Evolutionary conservation across 2,329 filamentous ascomycete species (phyloP).

Genomic region (Neofusicoccum cordaticola): DNA sequence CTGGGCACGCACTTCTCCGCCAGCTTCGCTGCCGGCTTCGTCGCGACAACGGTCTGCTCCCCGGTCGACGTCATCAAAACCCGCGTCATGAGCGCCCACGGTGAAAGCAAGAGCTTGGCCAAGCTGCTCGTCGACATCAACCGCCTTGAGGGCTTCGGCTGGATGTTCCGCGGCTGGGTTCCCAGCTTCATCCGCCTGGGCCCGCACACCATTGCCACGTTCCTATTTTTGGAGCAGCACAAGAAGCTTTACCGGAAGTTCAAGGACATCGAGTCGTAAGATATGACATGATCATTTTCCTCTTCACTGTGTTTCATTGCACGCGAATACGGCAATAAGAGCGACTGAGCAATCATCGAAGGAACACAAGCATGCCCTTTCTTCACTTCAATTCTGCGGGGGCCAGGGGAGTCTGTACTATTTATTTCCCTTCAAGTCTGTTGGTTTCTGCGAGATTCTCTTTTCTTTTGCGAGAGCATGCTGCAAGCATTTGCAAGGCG

Average conservation of each 20-base stretch:
- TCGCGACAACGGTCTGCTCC: conserved; percentile 79
- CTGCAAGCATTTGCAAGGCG: conserved; percentile 15
- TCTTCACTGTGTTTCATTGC: background rate
- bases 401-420: background rate
- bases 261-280: conserved; percentile 2
- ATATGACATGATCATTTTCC: background rate
- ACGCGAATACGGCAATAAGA: background rate
- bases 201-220: conserved; percentile 81
- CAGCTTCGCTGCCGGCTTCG: conserved; percentile 74
- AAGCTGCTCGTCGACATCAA: conserved; percentile 66
- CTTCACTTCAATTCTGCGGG: background rate
- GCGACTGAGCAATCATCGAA: background rate
- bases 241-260: conserved; percentile 63
- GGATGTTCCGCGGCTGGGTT: conserved; percentile 90
- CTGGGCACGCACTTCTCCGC: conserved; percentile 77
- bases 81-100: conserved; percentile 70
- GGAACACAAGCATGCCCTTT: background rate
- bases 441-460: background rate
- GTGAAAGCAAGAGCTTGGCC: conserved; percentile 52
- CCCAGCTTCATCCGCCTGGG: conserved; percentile 69
- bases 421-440: background rate
- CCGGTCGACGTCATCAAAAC: conserved; percentile 91
- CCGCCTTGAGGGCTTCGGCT: conserved; percentile 66
- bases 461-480: background rate
- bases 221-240: conserved; percentile 83